Percentiles rank a stretch among this genome's conserved stretches.
Conservation (phyloP, 108 stramenopile species). For the Bacterosira constricta region DNA sequence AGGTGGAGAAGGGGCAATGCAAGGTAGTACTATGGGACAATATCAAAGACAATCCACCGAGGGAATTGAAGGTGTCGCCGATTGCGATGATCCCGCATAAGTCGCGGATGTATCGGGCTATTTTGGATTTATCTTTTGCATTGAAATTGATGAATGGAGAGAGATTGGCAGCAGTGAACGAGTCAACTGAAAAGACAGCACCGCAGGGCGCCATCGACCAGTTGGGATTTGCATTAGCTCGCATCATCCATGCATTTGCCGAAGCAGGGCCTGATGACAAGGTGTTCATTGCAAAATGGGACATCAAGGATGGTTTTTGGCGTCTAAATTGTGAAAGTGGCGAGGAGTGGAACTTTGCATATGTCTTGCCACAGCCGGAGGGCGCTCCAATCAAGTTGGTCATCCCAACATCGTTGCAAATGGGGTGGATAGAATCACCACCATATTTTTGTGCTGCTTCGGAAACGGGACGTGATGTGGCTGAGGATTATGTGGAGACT, state of each 20-base stretch:
- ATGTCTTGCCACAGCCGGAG: conserved; percentile 18
- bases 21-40: neutral
- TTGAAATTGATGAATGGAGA: neutral
- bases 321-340: neutral
- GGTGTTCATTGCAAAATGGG: conserved; percentile 21
- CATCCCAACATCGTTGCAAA: conserved; percentile 39
- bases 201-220: neutral
- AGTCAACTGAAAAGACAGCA: neutral
- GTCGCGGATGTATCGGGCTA: neutral
- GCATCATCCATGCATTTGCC: neutral
- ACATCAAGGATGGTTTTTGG: conserved; percentile 30
- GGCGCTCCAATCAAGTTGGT: conserved; percentile 12
- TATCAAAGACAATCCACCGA: neutral
- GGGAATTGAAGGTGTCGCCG: neutral
- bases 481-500: conserved; percentile 22
- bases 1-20: neutral
- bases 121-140: neutral
- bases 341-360: conserved; percentile 27
- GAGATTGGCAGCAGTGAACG: neutral
- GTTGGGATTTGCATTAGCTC: neutral
- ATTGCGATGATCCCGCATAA: conserved; percentile 1
- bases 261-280: conserved; percentile 1
- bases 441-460: conserved; percentile 51
- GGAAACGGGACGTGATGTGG: conserved; percentile 42
- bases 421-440: conserved; percentile 49